A percentile compares a stretch with the other conserved stretches of the same genome.
These are phyloP conservation scores for Microbotryum silenes-acaulis DNA, from an alignment of 1,284 basidiomycete species.

Conservation along the genomic window DNA sequence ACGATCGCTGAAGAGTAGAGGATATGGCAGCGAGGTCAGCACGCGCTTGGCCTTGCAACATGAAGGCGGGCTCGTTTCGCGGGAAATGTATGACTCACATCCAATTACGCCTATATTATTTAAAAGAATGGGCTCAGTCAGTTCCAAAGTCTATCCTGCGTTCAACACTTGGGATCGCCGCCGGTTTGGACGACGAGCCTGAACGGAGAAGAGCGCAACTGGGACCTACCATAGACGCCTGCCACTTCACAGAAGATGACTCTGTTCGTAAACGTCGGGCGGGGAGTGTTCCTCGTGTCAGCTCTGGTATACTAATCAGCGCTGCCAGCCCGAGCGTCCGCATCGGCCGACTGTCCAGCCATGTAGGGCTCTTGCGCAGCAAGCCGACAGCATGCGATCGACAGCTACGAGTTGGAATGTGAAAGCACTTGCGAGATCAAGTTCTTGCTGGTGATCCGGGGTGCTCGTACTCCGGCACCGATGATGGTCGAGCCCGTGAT, in stretches of 20 bases:
- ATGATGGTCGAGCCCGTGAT: constrained; percentile 90
- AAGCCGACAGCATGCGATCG: neutral
- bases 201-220: too few relatives aligned
- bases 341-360: too few relatives aligned
- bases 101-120: constrained; percentile 56
- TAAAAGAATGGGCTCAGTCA: too few relatives aligned
- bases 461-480: constrained; percentile 88
- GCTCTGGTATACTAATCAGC: too few relatives aligned
- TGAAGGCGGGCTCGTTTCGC: neutral
- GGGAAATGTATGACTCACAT: neutral
- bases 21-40: constrained; percentile 12
- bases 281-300: too few relatives aligned
- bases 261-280: constrained; percentile 44
- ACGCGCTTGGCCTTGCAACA: neutral
- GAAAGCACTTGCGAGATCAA: constrained; percentile 69
- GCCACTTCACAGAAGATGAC: constrained; percentile 99
- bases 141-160: too few relatives aligned
- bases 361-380: too few relatives aligned
- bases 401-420: neutral
- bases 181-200: too few relatives aligned
- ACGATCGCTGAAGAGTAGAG: constrained; percentile 59
- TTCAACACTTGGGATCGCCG: too few relatives aligned
- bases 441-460: constrained; percentile 95
- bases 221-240: constrained; percentile 60
- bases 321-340: too few relatives aligned